Evolutionary conservation across 768 basidiomycete genomes (phyloP).

Genomic region (Scleroderma citrinum): DNA sequence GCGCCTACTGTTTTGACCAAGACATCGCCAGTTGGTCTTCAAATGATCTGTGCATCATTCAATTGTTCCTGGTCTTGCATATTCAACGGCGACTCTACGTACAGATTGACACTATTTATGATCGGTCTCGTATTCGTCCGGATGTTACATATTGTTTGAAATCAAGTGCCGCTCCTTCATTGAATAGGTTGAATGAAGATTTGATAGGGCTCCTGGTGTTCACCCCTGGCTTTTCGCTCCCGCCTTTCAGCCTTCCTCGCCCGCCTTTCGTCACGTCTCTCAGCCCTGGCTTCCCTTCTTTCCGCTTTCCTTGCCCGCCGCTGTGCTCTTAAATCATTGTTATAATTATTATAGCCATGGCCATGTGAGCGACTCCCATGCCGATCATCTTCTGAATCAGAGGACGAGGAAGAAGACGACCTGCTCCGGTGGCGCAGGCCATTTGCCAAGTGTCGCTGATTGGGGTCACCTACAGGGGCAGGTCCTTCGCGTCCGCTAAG

Average conservation of each 20-base stretch:
- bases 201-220: constrained; percentile 16
- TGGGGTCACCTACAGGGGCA: constrained; percentile 16
- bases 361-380: not conserved
- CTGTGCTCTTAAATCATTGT: no score
- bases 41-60: no score
- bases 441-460: constrained; percentile 15
- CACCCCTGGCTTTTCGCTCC: constrained; percentile 12
- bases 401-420: not conserved
- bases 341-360: not conserved
- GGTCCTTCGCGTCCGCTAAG: constrained; percentile 20
- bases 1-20: no score
- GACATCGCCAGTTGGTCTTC: no score
- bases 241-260: constrained; percentile 10
- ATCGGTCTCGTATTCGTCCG: no score
- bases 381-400: constrained; percentile 9
- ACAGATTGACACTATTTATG: no score
- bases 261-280: constrained; percentile 12
- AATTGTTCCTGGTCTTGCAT: no score
- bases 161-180: no score
- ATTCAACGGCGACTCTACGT: no score
- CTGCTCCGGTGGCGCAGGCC: constrained; percentile 9
- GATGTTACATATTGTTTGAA: no score
- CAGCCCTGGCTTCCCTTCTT: constrained; percentile 6
- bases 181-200: constrained; percentile 11
- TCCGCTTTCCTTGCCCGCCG: constrained; percentile 5